These are phyloP conservation scores for Phytopythium oedochilum DNA, from an alignment of 352 stramenopile genomes.

Conservation along the genomic window DNA sequence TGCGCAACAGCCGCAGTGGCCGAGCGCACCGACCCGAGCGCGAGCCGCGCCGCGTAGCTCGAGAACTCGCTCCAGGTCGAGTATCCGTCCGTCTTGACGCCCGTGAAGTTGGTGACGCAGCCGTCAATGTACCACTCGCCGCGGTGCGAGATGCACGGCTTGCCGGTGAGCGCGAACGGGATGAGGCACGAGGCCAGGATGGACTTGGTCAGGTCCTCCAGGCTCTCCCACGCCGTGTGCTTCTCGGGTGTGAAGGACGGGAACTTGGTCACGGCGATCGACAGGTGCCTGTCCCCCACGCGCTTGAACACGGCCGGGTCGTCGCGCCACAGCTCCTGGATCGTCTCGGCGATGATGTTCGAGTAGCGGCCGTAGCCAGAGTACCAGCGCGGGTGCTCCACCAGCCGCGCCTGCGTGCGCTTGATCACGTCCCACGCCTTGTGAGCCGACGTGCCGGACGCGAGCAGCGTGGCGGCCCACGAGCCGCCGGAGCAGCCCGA, in stretches of 20 bases:
- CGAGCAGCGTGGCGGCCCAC: slow-evolving; percentile 30
- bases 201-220: slow-evolving; percentile 60
- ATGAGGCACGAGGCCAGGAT: slow-evolving; percentile 64
- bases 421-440: slow-evolving; percentile 50
- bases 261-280: slow-evolving; percentile 62
- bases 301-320: slow-evolving; percentile 44
- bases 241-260: slow-evolving; percentile 48
- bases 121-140: slow-evolving; percentile 72
- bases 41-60: slow-evolving; percentile 44
- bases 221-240: slow-evolving; percentile 43
- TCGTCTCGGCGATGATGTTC: slow-evolving; percentile 41
- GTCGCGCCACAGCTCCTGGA: slow-evolving; percentile 47
- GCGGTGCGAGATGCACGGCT: slow-evolving; percentile 52
- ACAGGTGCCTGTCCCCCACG: slow-evolving; percentile 31
- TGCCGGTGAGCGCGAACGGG: slow-evolving; percentile 59
- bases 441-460: slow-evolving; percentile 41
- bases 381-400: slow-evolving; percentile 51
- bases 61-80: slow-evolving; percentile 49
- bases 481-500: slow-evolving; percentile 27
- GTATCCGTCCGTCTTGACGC: slow-evolving; percentile 53
- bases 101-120: slow-evolving; percentile 70
- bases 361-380: slow-evolving; percentile 61
- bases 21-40: slow-evolving; percentile 32
- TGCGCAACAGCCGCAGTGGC: slow-evolving; percentile 28
- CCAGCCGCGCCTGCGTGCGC: slow-evolving; percentile 33